These are phyloP conservation scores for Ophiostoma sp. DNA, from an alignment of 2,329 filamentous ascomycete species.

Conservation along the genomic window DNA sequence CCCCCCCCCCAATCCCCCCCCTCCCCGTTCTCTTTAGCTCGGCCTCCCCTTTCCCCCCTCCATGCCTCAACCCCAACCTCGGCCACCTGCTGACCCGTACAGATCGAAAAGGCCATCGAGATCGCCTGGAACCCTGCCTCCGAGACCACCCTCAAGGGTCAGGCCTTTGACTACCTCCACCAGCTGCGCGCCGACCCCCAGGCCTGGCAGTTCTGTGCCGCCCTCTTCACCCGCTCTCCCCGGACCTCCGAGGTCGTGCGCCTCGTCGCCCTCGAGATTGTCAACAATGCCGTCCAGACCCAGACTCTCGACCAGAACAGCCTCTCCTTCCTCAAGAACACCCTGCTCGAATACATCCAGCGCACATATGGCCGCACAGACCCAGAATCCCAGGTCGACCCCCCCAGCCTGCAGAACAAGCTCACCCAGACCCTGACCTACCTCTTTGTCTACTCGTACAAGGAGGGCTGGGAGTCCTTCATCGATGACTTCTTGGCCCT, in stretches of 20 bases:
- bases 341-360: slow-evolving; percentile 72
- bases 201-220: slow-evolving; percentile 84
- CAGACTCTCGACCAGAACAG: slow-evolving; percentile 68
- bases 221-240: slow-evolving; percentile 75
- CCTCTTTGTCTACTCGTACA: slow-evolving; percentile 83
- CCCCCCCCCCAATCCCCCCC: neutral
- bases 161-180: slow-evolving; percentile 75
- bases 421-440: slow-evolving; percentile 92
- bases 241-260: slow-evolving; percentile 77
- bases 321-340: slow-evolving; percentile 71
- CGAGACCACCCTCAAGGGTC: slow-evolving; percentile 66
- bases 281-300: slow-evolving; percentile 84
- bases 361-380: slow-evolving; percentile 60
- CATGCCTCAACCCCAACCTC: neutral
- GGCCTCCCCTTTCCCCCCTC: neutral
- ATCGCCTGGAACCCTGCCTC: slow-evolving; percentile 82
- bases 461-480: slow-evolving; percentile 79
- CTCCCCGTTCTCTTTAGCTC: neutral
- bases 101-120: slow-evolving; percentile 94
- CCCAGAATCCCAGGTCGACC: slow-evolving; percentile 54
- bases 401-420: slow-evolving; percentile 83
- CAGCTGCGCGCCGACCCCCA: slow-evolving; percentile 76
- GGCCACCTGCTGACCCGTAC: slow-evolving; percentile 16
- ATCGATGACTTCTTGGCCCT: slow-evolving; percentile 83
- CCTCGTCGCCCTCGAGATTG: slow-evolving; percentile 81